A percentile compares a stretch with the other conserved stretches of the same genome.
phyloP scores from a whole-genome alignment of 2,329 filamentous ascomycete species.

The Claviceps paspali region DNA sequence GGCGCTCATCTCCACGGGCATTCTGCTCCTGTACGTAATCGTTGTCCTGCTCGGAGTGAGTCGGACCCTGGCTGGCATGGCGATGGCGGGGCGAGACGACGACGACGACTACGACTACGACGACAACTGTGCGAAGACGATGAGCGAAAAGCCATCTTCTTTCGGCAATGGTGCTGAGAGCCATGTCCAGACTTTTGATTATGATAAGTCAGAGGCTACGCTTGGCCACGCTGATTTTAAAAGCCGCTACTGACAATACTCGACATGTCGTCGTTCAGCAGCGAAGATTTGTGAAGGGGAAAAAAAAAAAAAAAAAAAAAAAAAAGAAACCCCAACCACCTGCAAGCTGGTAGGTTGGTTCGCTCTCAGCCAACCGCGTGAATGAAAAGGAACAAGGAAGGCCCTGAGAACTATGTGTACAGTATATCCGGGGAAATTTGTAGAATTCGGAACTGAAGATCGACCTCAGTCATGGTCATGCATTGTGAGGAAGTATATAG shows the following conservation, averaged over 20 bases:
- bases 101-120: slow-evolving; percentile 24
- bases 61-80: slow-evolving; percentile 48
- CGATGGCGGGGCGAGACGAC: slow-evolving; percentile 36
- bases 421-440: too few relatives aligned
- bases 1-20: slow-evolving; percentile 59
- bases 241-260: not conserved
- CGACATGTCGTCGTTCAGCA: too few relatives aligned
- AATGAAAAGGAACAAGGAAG: not conserved
- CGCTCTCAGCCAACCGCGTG: not conserved
- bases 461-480: not conserved
- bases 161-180: not conserved
- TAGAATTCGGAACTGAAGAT: not conserved
- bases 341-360: too few relatives aligned
- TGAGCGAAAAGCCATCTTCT: not conserved
- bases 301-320: not conserved
- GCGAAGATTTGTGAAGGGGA: too few relatives aligned
- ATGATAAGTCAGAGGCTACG: not conserved
- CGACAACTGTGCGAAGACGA: slow-evolving; percentile 20
- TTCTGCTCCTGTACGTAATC: slow-evolving; percentile 65
- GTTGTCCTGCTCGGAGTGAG: slow-evolving; percentile 60
- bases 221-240: not conserved
- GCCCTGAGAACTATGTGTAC: too few relatives aligned
- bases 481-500: not conserved
- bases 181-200: not conserved
- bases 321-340: not conserved